Evolutionary conservation across 768 basidiomycete species (phyloP).

Genomic region (Omphalotus guepiniiformis): DNA sequence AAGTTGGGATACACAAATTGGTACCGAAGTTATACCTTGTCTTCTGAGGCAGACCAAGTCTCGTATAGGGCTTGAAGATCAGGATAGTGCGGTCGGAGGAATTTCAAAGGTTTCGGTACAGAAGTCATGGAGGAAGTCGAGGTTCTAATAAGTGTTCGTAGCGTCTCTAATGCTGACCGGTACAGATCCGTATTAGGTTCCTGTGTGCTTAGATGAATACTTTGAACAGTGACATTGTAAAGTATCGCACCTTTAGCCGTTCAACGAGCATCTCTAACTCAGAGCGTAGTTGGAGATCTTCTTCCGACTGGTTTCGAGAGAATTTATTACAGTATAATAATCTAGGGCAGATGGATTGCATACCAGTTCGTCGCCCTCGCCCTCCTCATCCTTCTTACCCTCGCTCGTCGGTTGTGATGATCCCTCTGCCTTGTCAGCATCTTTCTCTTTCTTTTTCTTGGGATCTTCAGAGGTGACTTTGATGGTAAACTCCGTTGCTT

Average conservation of each 20-base stretch:
- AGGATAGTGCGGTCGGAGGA: conserved; percentile 91
- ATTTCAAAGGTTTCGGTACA: conserved; percentile 98
- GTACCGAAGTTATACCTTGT: conserved; percentile 50
- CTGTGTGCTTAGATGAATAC: conserved; percentile 38
- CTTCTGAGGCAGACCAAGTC: conserved; percentile 71
- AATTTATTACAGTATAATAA: background rate
- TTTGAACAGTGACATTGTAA: background rate
- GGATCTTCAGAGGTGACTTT: conserved; percentile 71
- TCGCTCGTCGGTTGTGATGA: conserved; percentile 53
- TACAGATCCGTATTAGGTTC: conserved; percentile 86
- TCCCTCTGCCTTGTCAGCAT: conserved; percentile 49
- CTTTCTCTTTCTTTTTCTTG: conserved; percentile 56
- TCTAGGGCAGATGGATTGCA: conserved; percentile 25
- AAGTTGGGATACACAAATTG: background rate
- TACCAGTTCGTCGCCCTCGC: conserved; percentile 78
- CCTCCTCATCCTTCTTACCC: conserved; percentile 46
- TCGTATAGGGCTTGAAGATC: conserved; percentile 81
- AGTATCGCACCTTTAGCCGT: conserved; percentile 69
- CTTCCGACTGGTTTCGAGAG: conserved; percentile 67
- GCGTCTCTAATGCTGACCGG: conserved; percentile 86
- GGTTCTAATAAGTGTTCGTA: conserved; percentile 90
- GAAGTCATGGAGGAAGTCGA: conserved; percentile 99
- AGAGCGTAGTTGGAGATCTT: conserved; percentile 87
- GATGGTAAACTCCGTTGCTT: conserved; percentile 55
- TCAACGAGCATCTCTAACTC: conserved; percentile 98